Base-by-base conservation (phyloP, 331 rosid species). In the Saraca asoca region DNA sequence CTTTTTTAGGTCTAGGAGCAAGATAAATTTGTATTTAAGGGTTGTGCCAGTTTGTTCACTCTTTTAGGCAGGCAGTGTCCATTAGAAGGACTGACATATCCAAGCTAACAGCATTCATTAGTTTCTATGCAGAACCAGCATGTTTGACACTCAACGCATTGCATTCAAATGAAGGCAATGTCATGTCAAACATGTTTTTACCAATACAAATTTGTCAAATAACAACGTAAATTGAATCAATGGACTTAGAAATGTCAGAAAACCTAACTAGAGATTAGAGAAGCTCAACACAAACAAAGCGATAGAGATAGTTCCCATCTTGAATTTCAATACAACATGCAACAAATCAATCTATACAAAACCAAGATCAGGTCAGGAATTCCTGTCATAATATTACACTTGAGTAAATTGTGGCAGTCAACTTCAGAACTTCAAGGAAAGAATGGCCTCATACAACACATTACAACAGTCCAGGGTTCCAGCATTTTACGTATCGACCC, bases 281-380 rank as follows among this genome's bases (percentile, higher is more conserved):
- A 48, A 57, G 43, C 58, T 60, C 52, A 43, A 64, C 62, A 48
- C 58, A 33, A 41, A 20, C 20, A 37, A 64, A 42, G 58, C 10
- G 65, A 59, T 51, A 64, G 16, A 55, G 68, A 24, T 60, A 39
- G 64, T 46, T 57, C 54, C 75, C 73, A 41, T 62, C 15, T 19
- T 45, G 73, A 51, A 33, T 61, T 85, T 71, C 68, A 45, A 69
- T 54, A 53, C 59, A 31, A 62, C 66, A 54, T 48, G 56, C 70
- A 70, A 65, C 56, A 45, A 38, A 78, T 75, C 66, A 75, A 85
- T 62, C 88, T 86, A 82, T 91, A 86, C 95, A 91, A 71, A 73
- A 77, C 34, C 59, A 53, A 58, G 31, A 61, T 37, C 29, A 15
- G 17, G 71, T 66, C 44, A 75, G 68, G 52, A 76, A 79, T 51